Base-by-base conservation (phyloP, 225 moss, liverwort and hornwort genomes). In the Polytrichum commune region DNA sequence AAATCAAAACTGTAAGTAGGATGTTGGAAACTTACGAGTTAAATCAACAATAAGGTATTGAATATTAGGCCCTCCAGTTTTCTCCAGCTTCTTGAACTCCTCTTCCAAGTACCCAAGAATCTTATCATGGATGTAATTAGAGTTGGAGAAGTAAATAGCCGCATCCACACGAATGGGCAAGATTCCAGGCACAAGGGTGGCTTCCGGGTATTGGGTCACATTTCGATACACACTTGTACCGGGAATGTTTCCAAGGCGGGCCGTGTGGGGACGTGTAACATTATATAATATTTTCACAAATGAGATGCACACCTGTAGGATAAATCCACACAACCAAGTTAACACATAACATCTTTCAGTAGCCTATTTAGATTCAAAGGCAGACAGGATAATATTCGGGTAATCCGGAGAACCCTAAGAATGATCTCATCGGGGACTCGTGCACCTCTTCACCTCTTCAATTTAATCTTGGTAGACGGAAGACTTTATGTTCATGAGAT, bases 91-190 rank as follows among this genome's bases (percentile, higher is more conserved):
- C 2, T 28, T 24, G 1, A 24, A n/a, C 24, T 83, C 90, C 0
- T 73, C 77, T 8, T 88, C 85, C 0, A 93, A 23, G 20, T 89
- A 96, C 1, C 27, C 4, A 0, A 84, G 8, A 77, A 60, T 76
- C 79, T 90, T 93, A 72, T 96, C 93, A 0, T 83, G 75, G 4
- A 96, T 69, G 72, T 96, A 96, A 67, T 88, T 85, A 0, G 93
- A 82, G 64, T 96, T 96, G 27, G 93, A 90, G 75, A 96, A 96
- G 80, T 96, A 96, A 2, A 96, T 88, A 58, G 93, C 74, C 0
- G 96, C 83, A 22, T 96, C 96, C 10, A 96, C 8, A 20, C 96
- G 93, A 5, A 89, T 7, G 4, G 88, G 68, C 1, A 96, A 69
- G 16, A 96, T 72, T 19, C 93, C 93, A 3, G 93, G 89, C 8